Evolutionary conservation across 2,329 filamentous ascomycete genomes (phyloP), one percentile per base, ranked within the genome.

Genomic region (Penicillium sp.): DNA sequence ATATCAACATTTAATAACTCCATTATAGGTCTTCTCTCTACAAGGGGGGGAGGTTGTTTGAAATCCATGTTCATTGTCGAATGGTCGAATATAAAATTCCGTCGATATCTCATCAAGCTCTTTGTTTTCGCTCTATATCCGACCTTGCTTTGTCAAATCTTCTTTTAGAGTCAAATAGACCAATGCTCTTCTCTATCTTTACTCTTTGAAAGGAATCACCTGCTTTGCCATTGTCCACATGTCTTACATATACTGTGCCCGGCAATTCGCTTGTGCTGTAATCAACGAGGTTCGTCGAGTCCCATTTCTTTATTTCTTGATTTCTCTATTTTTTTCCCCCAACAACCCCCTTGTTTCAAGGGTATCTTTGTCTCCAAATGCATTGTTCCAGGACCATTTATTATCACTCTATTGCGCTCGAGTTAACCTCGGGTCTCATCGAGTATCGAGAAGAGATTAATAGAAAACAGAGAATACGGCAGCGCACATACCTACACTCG

Each of bases 201-300:
- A 19, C 38, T n/a, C 49, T 21, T 36, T 29, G 31, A 38, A 51
- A 61, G 44, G 41, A 57, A 68, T 70, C 67, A 69, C 61, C 64
- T 67, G 67, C 59, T 57, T 59, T 60, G 50, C 57, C 65, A 68
- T 46, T 31, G 40, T 44, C 8, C 16, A 52, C 29, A 52, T 52
- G 50, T 15, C 31, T 46, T 52, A 25, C 39, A 10, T 21, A 36
- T 13, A 2, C 31, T 47, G 10, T 36, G 31, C 9, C 15, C 3
- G 31, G 5, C 31, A 47, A 13, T 16, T 47, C 31, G 5, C 19
- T 9, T 21, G 31, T 36, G 15, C 31, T 21, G 7, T 13, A 8
- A 34, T 19, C 16, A 41, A 51, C 31, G 50, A 52, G n/a, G 50
- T 52, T 52, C 16, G 39, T 45, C 27, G 3, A 25, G 13, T 25